Evolutionary conservation across 345 rosid species (phyloP), one percentile per base, ranked within the genome.

Genomic region (Excoecaria agallocha): DNA sequence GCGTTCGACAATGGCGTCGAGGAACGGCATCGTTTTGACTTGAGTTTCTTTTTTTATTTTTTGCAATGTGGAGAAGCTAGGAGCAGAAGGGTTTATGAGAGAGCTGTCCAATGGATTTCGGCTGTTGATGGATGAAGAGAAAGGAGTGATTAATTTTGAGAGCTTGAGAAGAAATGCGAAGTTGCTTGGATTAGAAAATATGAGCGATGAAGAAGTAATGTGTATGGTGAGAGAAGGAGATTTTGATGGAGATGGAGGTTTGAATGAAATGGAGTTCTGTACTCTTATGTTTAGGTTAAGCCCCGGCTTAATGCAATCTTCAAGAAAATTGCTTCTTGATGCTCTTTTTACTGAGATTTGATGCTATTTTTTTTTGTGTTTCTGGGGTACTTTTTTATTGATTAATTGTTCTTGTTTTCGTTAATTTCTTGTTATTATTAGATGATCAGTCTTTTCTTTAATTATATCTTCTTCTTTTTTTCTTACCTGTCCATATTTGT

Each of bases 221-320:
- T 77, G 78, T 48, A 89, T 89, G 93, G 46, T 89, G 30, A 76
- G 77, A 43, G 90, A 87, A 82, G 93, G 89, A 8, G 90, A 89
- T 60, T 56, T 84, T 12, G 85, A 89, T 60, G 93, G 90, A 0
- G 93, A 89, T 69, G 90, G 90, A 0, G 86, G 81, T 15, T 12
- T 87, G 77, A 78, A 79, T 62, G 84, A 82, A 66, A 78, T 79
- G 86, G 90, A 89, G 76, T 89, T 89, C 54, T 89, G 87, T 50
- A 83, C 87, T 48, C 77, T 89, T 16, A 89, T 89, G 93, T 87
- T 84, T 66, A 85, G 93, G 82, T 54, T 89, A 55, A 89, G 93
- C 51, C 93, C 93, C 66, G 86, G 59, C 0, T 73, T 87, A 79
- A 87, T 87, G 90, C 77, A 48, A 20, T 56, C 57, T 49, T 85